Base-by-base conservation (phyloP, 2,329 filamentous ascomycete genomes). In the Aureobasidium vineae region DNA sequence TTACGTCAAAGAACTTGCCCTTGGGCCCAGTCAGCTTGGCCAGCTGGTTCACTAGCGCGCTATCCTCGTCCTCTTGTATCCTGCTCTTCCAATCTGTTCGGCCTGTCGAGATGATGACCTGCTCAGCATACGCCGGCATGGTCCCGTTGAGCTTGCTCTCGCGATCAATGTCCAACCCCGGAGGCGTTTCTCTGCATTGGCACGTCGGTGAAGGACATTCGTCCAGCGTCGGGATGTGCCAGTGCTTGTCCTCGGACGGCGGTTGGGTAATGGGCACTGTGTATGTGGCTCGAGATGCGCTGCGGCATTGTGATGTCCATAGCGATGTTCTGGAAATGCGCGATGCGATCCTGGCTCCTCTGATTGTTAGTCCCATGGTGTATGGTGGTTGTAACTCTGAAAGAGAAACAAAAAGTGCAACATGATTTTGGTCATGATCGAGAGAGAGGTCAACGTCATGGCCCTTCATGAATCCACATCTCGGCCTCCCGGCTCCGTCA, bases 81-180 rank as follows among this genome's bases (percentile, higher is more conserved):
- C 86, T 85, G 73, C 90, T 93, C 33, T 83, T 81, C 93, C 93
- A 97, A 78, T 96, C 90, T 36, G 83, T 79, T 68, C 87, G 86
- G 5, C 91, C 92, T 0, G 92, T 96, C 69, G 90, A 93, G 16
- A 97, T 83, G 11, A 98, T 78, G 3, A 97, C 85, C 71, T 97
- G 92, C 77, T 96, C 89, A 1, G 87, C 83, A 75, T 97, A 96
- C 1, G 84, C 81, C 1, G 89, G 83, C 79, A 97, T 93, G 6
- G 90, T 89, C 15, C 90, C 90, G 73, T 90, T 88, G 50, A 97
- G 80, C 21, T 84, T 82, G 45, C 85, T 85, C 68, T 85, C 83
- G 71, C 84, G 83, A 74, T 97, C 92, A 63, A 97, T 93, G 26
- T 88, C 85, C 19, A 96, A 82, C 3, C 85, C 88, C 15, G 77